Conservation (phyloP, 345 rosid genomes). For the Moricandia arvensis region DNA sequence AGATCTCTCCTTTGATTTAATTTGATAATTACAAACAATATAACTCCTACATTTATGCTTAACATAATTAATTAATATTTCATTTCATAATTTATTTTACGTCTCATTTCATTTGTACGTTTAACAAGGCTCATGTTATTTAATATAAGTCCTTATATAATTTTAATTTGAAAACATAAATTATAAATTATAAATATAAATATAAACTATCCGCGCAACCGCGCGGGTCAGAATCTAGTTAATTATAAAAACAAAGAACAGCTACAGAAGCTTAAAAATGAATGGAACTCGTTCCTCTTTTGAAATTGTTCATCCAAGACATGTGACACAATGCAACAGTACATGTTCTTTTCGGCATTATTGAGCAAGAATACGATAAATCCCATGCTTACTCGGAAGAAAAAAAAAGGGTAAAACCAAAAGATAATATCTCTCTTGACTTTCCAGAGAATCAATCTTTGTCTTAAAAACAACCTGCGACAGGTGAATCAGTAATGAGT, state of each 20-base stretch:
- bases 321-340: conserved; percentile 3
- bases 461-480: conserved; percentile 18
- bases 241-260: not conserved
- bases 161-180: too few species aligned
- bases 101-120: too few species aligned
- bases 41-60: too few species aligned
- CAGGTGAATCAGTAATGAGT: conserved; percentile 49
- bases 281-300: conserved; percentile 25
- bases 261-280: not conserved
- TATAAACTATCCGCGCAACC: too few species aligned
- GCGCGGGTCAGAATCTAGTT: too few species aligned
- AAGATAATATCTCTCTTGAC: conserved; percentile 24
- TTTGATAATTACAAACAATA: too few species aligned
- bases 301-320: conserved; percentile 19
- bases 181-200: too few species aligned
- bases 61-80: too few species aligned
- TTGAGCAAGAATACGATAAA: conserved; percentile 15
- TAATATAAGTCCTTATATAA: too few species aligned
- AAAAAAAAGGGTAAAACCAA: conserved; percentile 13
- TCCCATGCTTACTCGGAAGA: not conserved
- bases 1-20: too few species aligned
- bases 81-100: too few species aligned
- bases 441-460: conserved; percentile 33
- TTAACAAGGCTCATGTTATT: too few species aligned
- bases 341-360: conserved; percentile 26